A percentile compares a stretch with the other conserved stretches of the same genome.
These are phyloP conservation scores for Cicer bijugum DNA, from an alignment of 306 rosid species.

Conservation along the genomic window DNA sequence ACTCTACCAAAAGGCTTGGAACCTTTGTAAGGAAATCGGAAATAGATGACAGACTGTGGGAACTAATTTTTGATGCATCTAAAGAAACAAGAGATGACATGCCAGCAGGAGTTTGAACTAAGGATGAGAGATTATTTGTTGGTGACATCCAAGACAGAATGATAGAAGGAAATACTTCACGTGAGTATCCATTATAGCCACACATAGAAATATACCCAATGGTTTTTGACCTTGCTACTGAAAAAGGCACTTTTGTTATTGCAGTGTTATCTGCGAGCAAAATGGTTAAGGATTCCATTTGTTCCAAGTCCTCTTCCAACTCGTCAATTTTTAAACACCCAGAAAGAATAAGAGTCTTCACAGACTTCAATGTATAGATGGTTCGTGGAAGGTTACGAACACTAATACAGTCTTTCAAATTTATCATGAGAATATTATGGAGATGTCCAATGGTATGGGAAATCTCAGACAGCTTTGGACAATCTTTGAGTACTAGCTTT, in stretches of 20 bases:
- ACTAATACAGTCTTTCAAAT: constrained; percentile 44
- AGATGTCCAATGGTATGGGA: constrained; percentile 41
- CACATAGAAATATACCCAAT: constrained; percentile 47
- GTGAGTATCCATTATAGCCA: constrained; percentile 44
- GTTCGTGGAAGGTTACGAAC: constrained; percentile 46
- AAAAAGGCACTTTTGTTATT: constrained; percentile 44
- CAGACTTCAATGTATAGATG: constrained; percentile 43
- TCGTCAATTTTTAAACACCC: constrained; percentile 46
- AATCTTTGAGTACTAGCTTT: constrained; percentile 45
- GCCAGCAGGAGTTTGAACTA: not conserved
- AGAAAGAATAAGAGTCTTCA: constrained; percentile 43
- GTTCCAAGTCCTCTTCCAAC: constrained; percentile 46
- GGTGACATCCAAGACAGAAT: constrained; percentile 50
- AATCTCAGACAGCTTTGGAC: constrained; percentile 33
- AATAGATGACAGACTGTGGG: not conserved
- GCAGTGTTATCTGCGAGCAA: constrained; percentile 48
- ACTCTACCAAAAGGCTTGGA: constrained; percentile 9
- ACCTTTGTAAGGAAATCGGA: not conserved
- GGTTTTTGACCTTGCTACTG: constrained; percentile 27
- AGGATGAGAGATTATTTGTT: not conserved
- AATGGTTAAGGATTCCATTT: constrained; percentile 42
- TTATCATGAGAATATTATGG: constrained; percentile 12
- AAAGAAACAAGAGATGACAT: constrained; percentile 15
- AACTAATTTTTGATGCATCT: not conserved
- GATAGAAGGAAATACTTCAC: constrained; percentile 41